phyloP scores from a whole-genome alignment of 495 filamentous ascomycete genomes.

The Xylaria bambusicola region DNA sequence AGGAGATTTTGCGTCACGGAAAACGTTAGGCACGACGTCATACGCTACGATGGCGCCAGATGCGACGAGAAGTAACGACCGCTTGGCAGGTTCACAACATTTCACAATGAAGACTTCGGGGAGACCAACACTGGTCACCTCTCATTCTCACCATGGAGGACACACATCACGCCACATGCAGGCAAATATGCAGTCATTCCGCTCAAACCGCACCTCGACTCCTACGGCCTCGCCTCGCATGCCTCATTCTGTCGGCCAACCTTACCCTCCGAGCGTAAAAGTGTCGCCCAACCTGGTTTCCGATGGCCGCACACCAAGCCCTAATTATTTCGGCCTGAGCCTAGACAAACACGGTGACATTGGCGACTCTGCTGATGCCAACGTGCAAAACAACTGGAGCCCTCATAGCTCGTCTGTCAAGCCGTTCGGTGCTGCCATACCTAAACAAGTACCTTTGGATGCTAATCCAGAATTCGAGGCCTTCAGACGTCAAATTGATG shows the following conservation, averaged over 20 bases:
- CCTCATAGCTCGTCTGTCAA: conserved; percentile 66
- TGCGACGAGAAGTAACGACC: conserved; percentile 36
- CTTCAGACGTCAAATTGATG: conserved; percentile 69
- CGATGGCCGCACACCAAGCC: conserved; percentile 57
- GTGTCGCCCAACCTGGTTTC: conserved; percentile 37
- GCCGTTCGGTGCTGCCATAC: conserved; percentile 67
- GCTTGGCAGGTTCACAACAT: conserved; percentile 33
- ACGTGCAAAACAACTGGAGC: conserved; percentile 68
- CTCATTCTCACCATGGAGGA: conserved; percentile 37
- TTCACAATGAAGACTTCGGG: conserved; percentile 53
- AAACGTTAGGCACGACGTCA: conserved; percentile 34
- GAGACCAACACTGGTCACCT: conserved; percentile 39
- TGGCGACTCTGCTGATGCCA: conserved; percentile 59
- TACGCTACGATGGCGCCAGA: conserved; percentile 31
- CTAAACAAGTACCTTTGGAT: conserved; percentile 67
- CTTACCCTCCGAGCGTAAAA: conserved; percentile 36
- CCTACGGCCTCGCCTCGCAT: conserved; percentile 45
- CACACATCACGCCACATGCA: conserved; percentile 40
- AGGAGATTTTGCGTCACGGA: neutral
- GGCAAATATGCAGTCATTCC: conserved; percentile 42
- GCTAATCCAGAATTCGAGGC: conserved; percentile 77
- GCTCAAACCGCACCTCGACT: conserved; percentile 40
- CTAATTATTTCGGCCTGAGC: conserved; percentile 80
- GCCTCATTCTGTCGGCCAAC: conserved; percentile 49
- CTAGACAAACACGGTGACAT: conserved; percentile 60